Conservation (phyloP, 1,284 basidiomycete genomes). For the Malassezia dermatis region DNA sequence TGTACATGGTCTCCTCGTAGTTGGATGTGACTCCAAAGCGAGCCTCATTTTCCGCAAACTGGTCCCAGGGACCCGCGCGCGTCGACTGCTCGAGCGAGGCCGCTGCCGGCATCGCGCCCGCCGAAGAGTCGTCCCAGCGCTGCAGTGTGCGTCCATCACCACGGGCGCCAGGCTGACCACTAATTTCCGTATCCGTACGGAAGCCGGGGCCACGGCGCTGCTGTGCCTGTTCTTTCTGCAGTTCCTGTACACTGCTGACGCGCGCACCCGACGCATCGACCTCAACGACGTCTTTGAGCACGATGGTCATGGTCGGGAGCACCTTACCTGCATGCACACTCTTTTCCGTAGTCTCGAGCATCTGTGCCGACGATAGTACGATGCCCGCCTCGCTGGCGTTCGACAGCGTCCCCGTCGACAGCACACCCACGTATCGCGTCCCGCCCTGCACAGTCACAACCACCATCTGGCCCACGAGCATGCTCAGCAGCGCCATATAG, state of each 20-base stretch:
- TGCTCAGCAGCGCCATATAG: background rate
- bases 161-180: background rate
- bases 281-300: slow-evolving; percentile 7
- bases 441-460: slow-evolving; percentile 29
- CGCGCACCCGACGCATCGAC: slow-evolving; percentile 7
- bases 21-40: slow-evolving; percentile 82
- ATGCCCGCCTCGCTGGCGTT: slow-evolving; percentile 25
- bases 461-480: slow-evolving; percentile 20
- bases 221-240: background rate
- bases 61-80: slow-evolving; percentile 65
- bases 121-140: slow-evolving; percentile 15
- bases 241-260: slow-evolving; percentile 3
- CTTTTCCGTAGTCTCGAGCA: slow-evolving; percentile 16
- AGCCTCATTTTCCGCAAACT: slow-evolving; percentile 87
- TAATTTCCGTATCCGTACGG: slow-evolving; percentile 19
- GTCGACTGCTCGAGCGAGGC: slow-evolving; percentile 12
- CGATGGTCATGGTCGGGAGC: background rate
- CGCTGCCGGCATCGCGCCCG: background rate
- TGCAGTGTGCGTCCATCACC: slow-evolving; percentile 12
- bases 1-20: slow-evolving; percentile 90
- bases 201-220: slow-evolving; percentile 10
- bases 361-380: slow-evolving; percentile 29
- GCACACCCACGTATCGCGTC: slow-evolving; percentile 34
- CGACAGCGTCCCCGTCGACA: slow-evolving; percentile 30
- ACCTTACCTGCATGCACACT: background rate